Conservation (phyloP, 495 filamentous ascomycete species). For the Podospora pseudoanserina region DNA sequence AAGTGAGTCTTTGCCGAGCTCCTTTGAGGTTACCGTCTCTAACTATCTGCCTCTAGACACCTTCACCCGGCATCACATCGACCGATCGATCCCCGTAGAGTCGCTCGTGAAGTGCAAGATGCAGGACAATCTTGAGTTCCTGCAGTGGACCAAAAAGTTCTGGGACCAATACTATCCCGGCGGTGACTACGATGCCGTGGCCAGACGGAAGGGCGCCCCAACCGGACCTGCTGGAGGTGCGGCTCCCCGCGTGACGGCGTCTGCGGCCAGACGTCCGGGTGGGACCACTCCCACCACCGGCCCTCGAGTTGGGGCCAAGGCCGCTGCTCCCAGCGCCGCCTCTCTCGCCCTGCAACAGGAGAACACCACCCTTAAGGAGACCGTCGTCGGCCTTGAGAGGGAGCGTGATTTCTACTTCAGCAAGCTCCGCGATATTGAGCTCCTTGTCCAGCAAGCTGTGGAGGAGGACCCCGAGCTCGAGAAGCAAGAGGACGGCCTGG, state of each 20-base stretch:
- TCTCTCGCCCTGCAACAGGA: conserved; percentile 72
- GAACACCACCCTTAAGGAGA: conserved; percentile 79
- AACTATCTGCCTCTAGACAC: conserved; percentile 49
- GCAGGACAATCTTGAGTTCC: conserved; percentile 99
- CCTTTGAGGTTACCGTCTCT: background rate
- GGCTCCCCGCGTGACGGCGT: conserved; percentile 42
- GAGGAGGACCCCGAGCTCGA: conserved; percentile 88
- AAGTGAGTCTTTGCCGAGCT: conserved; percentile 55
- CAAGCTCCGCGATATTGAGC: conserved; percentile 94
- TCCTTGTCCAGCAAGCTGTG: conserved; percentile 85
- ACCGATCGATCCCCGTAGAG: conserved; percentile 83
- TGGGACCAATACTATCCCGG: conserved; percentile 99
- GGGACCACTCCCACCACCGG: conserved; percentile 73
- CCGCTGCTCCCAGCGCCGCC: conserved; percentile 50
- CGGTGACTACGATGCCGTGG: conserved; percentile 88
- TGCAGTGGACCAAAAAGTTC: conserved; percentile 92
- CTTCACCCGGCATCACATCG: conserved; percentile 80
- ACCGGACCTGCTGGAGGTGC: conserved; percentile 46
- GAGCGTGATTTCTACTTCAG: conserved; percentile 99
- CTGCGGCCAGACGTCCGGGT: conserved; percentile 50
- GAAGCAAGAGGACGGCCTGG: conserved; percentile 83
- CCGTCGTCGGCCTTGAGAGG: conserved; percentile 78
- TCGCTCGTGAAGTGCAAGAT: conserved; percentile 94
- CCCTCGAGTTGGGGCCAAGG: conserved; percentile 46
- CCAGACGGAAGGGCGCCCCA: conserved; percentile 74